Evolutionary conservation across 192 early-diverging fungal genomes (phyloP).

Genomic region (Entomortierella chlamydospora): DNA sequence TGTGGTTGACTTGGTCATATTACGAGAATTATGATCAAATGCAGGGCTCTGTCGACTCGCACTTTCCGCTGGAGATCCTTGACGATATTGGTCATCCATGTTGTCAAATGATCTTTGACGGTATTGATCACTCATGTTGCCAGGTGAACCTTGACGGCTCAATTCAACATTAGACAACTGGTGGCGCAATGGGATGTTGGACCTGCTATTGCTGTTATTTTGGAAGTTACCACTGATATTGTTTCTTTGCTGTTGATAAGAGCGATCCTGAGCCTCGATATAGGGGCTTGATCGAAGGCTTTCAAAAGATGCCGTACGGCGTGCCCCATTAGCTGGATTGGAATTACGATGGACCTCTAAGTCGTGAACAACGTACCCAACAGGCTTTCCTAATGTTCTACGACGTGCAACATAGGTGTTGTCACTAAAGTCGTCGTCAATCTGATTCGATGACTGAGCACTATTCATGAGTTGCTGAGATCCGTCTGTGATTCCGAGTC

Average conservation of each 20-base stretch:
- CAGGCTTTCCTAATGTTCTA: slow-evolving; percentile 45
- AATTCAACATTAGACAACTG: slow-evolving; percentile 24
- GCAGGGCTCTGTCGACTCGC: slow-evolving; percentile 1
- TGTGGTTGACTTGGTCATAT: neutral
- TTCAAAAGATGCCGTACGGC: slow-evolving; percentile 2
- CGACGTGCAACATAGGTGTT: slow-evolving; percentile 31
- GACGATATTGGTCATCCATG: slow-evolving; percentile 4
- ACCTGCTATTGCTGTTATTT: slow-evolving; percentile 5
- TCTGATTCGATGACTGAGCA: neutral
- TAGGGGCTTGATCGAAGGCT: neutral
- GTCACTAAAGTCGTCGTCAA: slow-evolving; percentile 15
- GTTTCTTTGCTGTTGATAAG: slow-evolving; percentile 1
- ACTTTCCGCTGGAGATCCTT: slow-evolving; percentile 4
- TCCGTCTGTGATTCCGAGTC: slow-evolving; percentile 6
- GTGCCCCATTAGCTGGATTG: slow-evolving; percentile 5
- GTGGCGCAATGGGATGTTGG: slow-evolving; percentile 7
- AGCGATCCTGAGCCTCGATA: neutral
- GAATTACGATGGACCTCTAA: slow-evolving; percentile 7
- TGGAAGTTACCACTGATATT: neutral
- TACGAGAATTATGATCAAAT: neutral
- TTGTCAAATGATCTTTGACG: no score
- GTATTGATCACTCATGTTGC: neutral
- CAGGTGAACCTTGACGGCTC: slow-evolving; percentile 21
- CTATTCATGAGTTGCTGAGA: neutral
- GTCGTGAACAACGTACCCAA: slow-evolving; percentile 20